Evolutionary conservation across 192 early-diverging fungal genomes (phyloP).

Genomic region (Mortierella claussenii): DNA sequence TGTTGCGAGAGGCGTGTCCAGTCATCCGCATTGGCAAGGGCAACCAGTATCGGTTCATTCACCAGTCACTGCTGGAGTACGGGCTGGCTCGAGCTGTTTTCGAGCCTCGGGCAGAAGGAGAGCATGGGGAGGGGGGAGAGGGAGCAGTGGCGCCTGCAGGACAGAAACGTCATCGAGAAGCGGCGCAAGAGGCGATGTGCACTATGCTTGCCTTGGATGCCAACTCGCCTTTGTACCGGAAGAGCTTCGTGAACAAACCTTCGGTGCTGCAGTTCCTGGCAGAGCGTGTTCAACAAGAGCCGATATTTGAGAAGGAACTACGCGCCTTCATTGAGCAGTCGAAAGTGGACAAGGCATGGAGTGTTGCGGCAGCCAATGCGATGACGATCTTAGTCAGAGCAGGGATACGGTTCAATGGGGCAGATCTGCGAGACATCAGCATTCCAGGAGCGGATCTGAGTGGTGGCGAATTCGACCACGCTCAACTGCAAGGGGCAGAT

Average conservation of each 20-base stretch:
- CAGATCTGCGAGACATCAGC: not conserved
- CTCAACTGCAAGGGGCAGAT: slow-evolving; percentile 7
- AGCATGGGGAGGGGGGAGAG: not conserved
- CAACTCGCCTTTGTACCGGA: slow-evolving; percentile 8
- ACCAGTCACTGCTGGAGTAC: not conserved
- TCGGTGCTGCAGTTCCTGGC: slow-evolving; percentile 15
- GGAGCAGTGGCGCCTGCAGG: not conserved
- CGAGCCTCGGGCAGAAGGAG: not conserved
- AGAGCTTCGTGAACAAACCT: slow-evolving; percentile 3
- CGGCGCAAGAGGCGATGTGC: not conserved
- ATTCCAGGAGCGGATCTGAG: slow-evolving; percentile 1
- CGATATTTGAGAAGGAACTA: slow-evolving; percentile 4
- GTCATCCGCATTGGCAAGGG: not conserved
- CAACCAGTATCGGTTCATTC: slow-evolving; percentile 1
- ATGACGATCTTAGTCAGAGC: not conserved
- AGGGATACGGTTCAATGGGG: not conserved
- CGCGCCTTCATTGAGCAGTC: slow-evolving; percentile 1
- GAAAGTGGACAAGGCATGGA: not conserved
- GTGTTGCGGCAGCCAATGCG: not conserved
- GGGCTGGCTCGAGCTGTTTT: not conserved
- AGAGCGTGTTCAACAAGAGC: slow-evolving; percentile 9
- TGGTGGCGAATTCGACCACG: not conserved
- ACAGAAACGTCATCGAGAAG: not conserved
- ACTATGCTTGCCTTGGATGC: not conserved
- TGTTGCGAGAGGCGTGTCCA: slow-evolving; percentile 1